Percentiles rank a stretch among this genome's conserved stretches.
These are phyloP conservation scores for Melaleuca quinquenervia DNA, from an alignment of 345 rosid genomes.

Conservation along the genomic window DNA sequence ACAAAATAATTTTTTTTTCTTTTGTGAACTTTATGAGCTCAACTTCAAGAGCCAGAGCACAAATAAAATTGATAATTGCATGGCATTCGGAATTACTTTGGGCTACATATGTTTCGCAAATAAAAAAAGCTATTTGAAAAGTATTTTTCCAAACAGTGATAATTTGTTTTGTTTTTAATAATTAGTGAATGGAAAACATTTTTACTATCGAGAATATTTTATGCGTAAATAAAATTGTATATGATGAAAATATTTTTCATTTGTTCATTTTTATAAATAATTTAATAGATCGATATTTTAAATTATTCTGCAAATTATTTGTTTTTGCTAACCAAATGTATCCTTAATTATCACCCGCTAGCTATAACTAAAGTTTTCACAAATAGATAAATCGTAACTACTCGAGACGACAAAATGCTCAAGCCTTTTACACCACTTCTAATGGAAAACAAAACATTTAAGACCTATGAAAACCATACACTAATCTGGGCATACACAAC, in stretches of 20 bases:
- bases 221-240: too few relatives aligned
- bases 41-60: not conserved
- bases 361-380: not conserved
- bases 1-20: fast-evolving
- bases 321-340: too few relatives aligned
- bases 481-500: not conserved
- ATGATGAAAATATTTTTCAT: too few relatives aligned
- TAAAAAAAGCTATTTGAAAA: too few relatives aligned
- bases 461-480: not conserved
- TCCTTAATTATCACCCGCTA: not conserved
- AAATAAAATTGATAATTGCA: not conserved
- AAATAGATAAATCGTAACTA: not conserved
- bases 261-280: too few relatives aligned
- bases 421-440: not conserved
- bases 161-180: too few relatives aligned
- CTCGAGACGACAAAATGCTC: not conserved
- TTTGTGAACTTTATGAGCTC: not conserved
- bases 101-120: too few relatives aligned
- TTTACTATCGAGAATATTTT: too few relatives aligned
- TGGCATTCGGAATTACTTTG: fast-evolving
- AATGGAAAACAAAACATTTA: not conserved
- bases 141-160: too few relatives aligned
- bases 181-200: too few relatives aligned
- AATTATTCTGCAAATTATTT: too few relatives aligned
- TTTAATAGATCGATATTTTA: too few relatives aligned